Conservation (phyloP, 2,329 filamentous ascomycete species). For the Alternaria panax region DNA sequence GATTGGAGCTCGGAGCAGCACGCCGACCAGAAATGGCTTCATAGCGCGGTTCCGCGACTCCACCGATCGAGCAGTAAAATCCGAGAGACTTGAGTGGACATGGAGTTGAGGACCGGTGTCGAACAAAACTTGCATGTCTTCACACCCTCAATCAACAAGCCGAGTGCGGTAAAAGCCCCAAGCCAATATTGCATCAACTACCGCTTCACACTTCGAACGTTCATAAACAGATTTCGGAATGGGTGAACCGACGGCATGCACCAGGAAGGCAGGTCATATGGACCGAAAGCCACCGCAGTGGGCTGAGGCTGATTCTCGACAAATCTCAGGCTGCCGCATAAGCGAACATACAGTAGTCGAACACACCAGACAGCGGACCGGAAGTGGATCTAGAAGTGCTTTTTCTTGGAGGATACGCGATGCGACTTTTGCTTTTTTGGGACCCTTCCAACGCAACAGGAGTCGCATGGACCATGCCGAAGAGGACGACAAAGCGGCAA, state of each 20-base stretch:
- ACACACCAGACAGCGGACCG: background rate
- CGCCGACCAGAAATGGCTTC: conserved; percentile 60
- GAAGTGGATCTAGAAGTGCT: background rate
- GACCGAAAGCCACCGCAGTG: background rate
- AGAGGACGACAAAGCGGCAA: background rate
- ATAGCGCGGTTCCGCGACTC: conserved; percentile 55
- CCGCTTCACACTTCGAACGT: background rate
- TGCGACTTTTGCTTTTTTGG: background rate
- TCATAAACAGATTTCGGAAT: background rate
- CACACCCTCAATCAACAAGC: conserved; percentile 43
- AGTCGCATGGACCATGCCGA: background rate
- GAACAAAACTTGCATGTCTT: conserved; percentile 64
- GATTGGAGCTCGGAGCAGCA: conserved; percentile 56
- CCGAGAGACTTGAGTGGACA: conserved; percentile 62
- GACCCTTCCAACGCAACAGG: background rate
- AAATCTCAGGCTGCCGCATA: background rate
- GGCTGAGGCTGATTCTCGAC: background rate
- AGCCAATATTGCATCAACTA: background rate
- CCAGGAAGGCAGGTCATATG: background rate
- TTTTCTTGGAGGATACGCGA: background rate
- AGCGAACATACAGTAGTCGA: background rate
- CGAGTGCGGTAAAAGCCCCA: background rate
- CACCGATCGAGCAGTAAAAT: conserved; percentile 59
- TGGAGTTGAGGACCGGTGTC: conserved; percentile 57
- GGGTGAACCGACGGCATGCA: background rate